Evolutionary conservation across 1,284 basidiomycete species (phyloP).

Genomic region (Sanguinoderma infundibulare): DNA sequence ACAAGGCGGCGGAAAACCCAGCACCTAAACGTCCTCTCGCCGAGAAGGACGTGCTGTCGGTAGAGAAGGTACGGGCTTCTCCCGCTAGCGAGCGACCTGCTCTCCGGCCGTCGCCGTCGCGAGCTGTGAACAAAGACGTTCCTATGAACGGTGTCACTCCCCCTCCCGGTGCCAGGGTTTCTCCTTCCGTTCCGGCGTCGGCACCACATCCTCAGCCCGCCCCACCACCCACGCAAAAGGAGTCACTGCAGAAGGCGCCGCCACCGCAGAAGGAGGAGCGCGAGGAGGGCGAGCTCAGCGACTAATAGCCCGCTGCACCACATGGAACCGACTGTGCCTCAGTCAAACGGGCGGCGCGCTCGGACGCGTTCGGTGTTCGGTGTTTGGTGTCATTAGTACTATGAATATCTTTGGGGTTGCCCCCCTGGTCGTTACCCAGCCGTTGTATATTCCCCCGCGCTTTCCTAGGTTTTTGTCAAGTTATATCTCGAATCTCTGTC

Average conservation of each 20-base stretch:
- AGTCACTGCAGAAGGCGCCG: neutral
- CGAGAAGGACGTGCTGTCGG: neutral
- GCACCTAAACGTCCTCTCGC: neutral
- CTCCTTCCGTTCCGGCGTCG: neutral
- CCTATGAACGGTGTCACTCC: neutral
- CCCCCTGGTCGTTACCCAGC: neutral
- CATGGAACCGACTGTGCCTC: conserved; percentile 1
- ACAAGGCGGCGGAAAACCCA: neutral
- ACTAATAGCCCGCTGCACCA: conserved; percentile 31
- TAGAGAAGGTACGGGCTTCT: neutral
- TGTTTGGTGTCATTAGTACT: too few species aligned
- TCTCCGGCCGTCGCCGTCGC: neutral
- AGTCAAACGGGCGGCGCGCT: neutral
- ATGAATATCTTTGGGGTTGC: neutral
- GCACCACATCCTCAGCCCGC: neutral
- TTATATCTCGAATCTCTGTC: neutral
- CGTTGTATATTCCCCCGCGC: neutral
- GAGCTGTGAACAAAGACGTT: neutral
- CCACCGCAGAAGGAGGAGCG: conserved; percentile 36
- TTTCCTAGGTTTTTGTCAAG: neutral
- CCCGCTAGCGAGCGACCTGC: neutral
- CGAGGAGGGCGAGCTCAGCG: conserved; percentile 52
- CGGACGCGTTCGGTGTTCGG: too few species aligned
- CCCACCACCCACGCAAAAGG: neutral
- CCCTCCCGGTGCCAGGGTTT: neutral